A percentile compares a stretch with the other conserved stretches of the same genome.
These are phyloP conservation scores for Toxicodendron radicans DNA, from an alignment of 345 rosid genomes.

Conservation along the genomic window DNA sequence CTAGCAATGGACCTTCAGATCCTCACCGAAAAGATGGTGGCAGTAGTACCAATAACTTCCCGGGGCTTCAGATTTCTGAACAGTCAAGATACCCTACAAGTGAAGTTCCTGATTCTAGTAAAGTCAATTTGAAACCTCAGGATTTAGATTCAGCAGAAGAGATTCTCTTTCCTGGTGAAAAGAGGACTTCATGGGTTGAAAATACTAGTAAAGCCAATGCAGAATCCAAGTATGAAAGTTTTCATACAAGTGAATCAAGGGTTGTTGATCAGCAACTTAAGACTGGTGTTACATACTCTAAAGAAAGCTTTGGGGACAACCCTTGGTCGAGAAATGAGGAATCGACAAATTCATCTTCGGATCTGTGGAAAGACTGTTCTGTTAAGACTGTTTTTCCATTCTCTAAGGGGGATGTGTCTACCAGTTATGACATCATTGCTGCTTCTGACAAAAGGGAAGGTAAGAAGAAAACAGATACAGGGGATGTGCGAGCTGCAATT, in stretches of 20 bases:
- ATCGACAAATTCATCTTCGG: slow-evolving; percentile 44
- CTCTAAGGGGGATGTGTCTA: slow-evolving; percentile 53
- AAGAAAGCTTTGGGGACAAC: slow-evolving; percentile 38
- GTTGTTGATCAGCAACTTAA: slow-evolving; percentile 48
- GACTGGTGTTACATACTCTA: slow-evolving; percentile 30
- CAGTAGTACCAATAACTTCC: slow-evolving; percentile 29
- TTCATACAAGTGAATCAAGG: slow-evolving; percentile 37
- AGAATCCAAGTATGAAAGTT: slow-evolving; percentile 38
- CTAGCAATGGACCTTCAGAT: slow-evolving; percentile 46
- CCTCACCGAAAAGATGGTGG: slow-evolving; percentile 39
- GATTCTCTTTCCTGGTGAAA: slow-evolving; percentile 50
- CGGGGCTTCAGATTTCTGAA: slow-evolving; percentile 40
- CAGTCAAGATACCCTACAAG: slow-evolving; percentile 30
- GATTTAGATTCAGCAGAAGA: slow-evolving; percentile 44
- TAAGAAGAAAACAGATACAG: slow-evolving; percentile 53
- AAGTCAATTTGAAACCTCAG: slow-evolving; percentile 40
- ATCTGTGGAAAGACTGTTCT: slow-evolving; percentile 70
- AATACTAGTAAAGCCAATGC: slow-evolving; percentile 46
- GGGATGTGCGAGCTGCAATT: slow-evolving; percentile 56
- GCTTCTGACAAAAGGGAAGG: slow-evolving; percentile 63
- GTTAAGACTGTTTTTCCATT: slow-evolving; percentile 74
- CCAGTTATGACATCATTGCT: slow-evolving; percentile 37
- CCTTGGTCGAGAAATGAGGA: slow-evolving; percentile 53
- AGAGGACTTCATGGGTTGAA: slow-evolving; percentile 56
- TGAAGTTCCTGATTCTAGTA: slow-evolving; percentile 40